Conservation (phyloP, 2,329 filamentous ascomycete species). For the Trichoderma asperellum region DNA sequence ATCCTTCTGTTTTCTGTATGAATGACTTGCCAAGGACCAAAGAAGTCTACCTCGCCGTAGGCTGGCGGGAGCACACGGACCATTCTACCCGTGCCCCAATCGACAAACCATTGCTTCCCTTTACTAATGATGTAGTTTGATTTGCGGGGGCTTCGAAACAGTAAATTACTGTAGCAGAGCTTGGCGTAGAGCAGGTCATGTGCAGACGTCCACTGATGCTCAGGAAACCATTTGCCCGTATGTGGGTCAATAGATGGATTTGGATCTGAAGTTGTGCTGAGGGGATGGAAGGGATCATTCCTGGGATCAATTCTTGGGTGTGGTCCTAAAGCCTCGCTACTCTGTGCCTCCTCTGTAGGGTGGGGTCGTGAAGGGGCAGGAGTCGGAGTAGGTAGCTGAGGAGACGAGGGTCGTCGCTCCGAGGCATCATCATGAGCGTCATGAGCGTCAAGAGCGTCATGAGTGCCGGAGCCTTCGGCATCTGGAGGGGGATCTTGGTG, state of each 20-base stretch:
- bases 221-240: conserved; percentile 61
- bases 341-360: conserved; percentile 28
- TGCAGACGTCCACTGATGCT: conserved; percentile 57
- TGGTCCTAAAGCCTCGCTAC: conserved; percentile 27
- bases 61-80: conserved; percentile 57
- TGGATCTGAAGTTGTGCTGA: conserved; percentile 52
- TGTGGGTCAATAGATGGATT: conserved; percentile 52
- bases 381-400: conserved; percentile 27
- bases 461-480: background rate
- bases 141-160: conserved; percentile 61
- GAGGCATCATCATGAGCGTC: background rate
- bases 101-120: conserved; percentile 62
- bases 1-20: conserved; percentile 54
- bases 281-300: conserved; percentile 42
- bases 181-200: conserved; percentile 65
- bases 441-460: background rate
- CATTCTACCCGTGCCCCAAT: conserved; percentile 62
- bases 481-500: conserved; percentile 18
- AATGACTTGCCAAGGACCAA: conserved; percentile 55
- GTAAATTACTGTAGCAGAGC: conserved; percentile 62
- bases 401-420: conserved; percentile 30
- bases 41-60: conserved; percentile 56
- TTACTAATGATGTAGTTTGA: conserved; percentile 61
- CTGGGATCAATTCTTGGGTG: conserved; percentile 36
- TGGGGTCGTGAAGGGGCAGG: conserved; percentile 24